Base-by-base conservation (phyloP, 2,329 filamentous ascomycete species). In the Talaromyces atroroseus region DNA sequence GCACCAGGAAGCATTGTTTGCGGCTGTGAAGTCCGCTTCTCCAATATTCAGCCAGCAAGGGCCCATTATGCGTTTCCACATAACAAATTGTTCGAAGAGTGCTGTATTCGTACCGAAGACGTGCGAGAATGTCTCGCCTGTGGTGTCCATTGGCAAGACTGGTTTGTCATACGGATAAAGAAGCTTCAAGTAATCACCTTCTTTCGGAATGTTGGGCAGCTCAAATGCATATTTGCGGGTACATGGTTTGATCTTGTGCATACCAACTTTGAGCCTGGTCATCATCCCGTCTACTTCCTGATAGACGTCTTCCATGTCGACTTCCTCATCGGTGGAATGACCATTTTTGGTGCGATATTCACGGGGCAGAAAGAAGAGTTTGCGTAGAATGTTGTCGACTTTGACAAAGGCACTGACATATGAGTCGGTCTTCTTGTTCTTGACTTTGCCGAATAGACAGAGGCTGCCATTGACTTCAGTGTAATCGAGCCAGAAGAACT, bases 51-150 rank as follows among this genome's bases (percentile, higher is more conserved):
- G 82, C 94, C 94, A 99, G 71, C 94, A 97, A 29, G 94, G 94
- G 1, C 94, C 94, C 92, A 96, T 99, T 64, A 99, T 89, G 68
- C 96, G 95, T 76, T 96, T 97, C 89, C 92, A 96, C 5, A 99
- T 80, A 20, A 99, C 94, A 68, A 99, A 99, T 65, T 99, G 94
- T 73, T 99, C 94, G 65, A 99, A 99, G 0, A 99, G 80, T 1
- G 90, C 85, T 0, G 94, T 99, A 71, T 94, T 96, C 56, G 88
- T 88, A 26, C 95, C 94, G 64, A 99, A 99, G 23, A 96, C 87
- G 62, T 90, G 89, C 1, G 92, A 96, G 68, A 92, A 99, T 0
- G 94, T 97, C 70, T 95, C 86, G 26, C 94, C 94, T 42, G 79
- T 83, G 5, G 82, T 75, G 59, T 88, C 86, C 53, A 82, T 78